Percentiles rank a stretch among this genome's conserved stretches.
These are phyloP conservation scores for Selaginella moellendorffii DNA, from an alignment of 75 land plant genomes.

Conservation along the genomic window DNA sequence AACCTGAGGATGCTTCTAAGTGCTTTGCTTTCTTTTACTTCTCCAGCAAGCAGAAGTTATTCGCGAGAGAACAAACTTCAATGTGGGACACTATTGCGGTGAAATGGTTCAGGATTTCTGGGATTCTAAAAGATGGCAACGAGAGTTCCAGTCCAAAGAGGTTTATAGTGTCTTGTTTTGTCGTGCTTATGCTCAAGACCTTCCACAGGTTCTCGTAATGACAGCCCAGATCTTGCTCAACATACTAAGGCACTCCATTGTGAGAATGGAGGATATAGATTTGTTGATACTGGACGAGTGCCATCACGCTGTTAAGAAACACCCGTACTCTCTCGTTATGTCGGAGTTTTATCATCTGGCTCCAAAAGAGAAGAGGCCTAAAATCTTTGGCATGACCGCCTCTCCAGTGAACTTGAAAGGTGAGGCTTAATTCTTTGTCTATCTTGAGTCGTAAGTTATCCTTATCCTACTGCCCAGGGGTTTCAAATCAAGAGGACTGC, in stretches of 20 bases:
- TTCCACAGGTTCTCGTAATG: constrained; percentile 90
- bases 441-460: neutral
- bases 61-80: constrained; percentile 58
- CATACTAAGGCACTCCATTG: constrained; percentile 90
- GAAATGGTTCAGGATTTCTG: constrained; percentile 99
- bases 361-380: constrained; percentile 77
- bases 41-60: constrained; percentile 97
- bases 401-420: constrained; percentile 98
- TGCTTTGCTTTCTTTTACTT: constrained; percentile 2
- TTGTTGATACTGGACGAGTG: constrained; percentile 96
- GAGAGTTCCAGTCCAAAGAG: constrained; percentile 93
- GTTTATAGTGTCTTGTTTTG: constrained; percentile 16
- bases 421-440: constrained; percentile 10
- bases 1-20: neutral
- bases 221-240: constrained; percentile 97
- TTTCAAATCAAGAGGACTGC: constrained; percentile 96
- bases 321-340: constrained; percentile 98
- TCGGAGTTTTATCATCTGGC: constrained; percentile 96
- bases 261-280: constrained; percentile 85
- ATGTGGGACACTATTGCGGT: constrained; percentile 97
- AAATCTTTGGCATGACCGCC: constrained; percentile 99
- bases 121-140: constrained; percentile 97
- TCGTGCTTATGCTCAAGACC: constrained; percentile 1
- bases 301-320: constrained; percentile 99
- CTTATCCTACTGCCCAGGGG: constrained; percentile 50